Evolutionary conservation across 345 rosid genomes (phyloP).

Genomic region (Mangifera indica): DNA sequence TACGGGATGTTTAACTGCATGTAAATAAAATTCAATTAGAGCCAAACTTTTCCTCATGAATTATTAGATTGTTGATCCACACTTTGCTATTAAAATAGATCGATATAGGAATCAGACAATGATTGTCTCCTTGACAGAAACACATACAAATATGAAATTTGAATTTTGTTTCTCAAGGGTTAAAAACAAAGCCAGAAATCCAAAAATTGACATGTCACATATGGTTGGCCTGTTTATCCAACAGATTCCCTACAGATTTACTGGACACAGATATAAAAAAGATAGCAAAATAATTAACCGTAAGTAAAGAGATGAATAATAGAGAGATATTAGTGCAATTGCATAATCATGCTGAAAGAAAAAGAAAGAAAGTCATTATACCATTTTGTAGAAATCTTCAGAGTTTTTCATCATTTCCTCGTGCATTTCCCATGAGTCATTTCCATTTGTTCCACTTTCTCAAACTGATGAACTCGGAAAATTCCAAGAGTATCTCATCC

Average conservation of each 20-base stretch:
- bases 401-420: conserved; percentile 94
- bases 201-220: background rate
- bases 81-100: background rate
- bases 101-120: background rate
- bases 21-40: conserved; percentile 3
- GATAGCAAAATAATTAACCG: background rate
- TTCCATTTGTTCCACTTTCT: conserved; percentile 39
- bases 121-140: background rate
- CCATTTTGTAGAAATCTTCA: conserved; percentile 80
- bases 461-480: too few relatives aligned
- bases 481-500: conserved; percentile 16
- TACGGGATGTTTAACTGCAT: conserved; percentile 83
- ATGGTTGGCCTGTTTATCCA: background rate
- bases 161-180: background rate
- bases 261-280: background rate
- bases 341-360: background rate
- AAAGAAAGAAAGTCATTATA: conserved; percentile 15
- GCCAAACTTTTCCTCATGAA: background rate
- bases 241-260: background rate
- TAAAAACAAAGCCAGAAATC: background rate
- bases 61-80: background rate
- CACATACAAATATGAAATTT: background rate
- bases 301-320: background rate
- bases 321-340: too few relatives aligned
- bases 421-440: conserved; percentile 75